These are phyloP conservation scores for Ulota crispa DNA, from an alignment of 225 moss, liverwort and hornwort species.

Conservation along the genomic window DNA sequence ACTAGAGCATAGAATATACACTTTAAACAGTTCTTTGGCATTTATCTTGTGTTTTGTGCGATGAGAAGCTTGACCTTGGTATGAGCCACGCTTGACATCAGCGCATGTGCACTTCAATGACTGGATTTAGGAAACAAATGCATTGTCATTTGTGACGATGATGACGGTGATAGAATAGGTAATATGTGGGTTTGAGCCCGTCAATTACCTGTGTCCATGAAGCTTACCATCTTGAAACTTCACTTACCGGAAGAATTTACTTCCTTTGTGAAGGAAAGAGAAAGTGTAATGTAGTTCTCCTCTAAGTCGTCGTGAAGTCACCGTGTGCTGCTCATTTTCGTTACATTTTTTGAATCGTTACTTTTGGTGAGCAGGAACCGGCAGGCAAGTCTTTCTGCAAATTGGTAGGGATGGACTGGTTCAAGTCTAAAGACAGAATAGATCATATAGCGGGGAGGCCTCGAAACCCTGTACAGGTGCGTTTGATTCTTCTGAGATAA, in stretches of 20 bases:
- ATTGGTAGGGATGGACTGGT: conserved; percentile 72
- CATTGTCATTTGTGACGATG: conserved; percentile 9
- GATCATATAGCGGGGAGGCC: conserved; percentile 59
- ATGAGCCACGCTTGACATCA: background rate
- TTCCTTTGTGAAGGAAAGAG: background rate
- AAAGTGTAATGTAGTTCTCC: background rate
- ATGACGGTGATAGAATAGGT: conserved; percentile 10
- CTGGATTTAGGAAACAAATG: background rate
- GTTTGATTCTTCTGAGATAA: conserved; percentile 22
- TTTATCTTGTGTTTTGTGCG: background rate
- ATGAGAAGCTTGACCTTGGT: background rate
- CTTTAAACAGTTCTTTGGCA: background rate
- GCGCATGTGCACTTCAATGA: conserved; percentile 7
- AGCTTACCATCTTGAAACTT: background rate
- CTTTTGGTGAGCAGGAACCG: conserved; percentile 49
- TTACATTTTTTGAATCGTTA: background rate
- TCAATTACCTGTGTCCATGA: background rate
- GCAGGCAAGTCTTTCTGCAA: conserved; percentile 64
- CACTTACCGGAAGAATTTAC: background rate
- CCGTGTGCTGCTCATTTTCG: background rate
- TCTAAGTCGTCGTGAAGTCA: background rate
- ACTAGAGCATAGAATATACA: conserved; percentile 8
- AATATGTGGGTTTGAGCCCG: background rate
- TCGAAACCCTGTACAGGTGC: conserved; percentile 64
- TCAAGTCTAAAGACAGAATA: conserved; percentile 56